These are phyloP conservation scores for Gnaphalium uliginosum DNA, from an alignment of 129 eudicot species.

Conservation along the genomic window DNA sequence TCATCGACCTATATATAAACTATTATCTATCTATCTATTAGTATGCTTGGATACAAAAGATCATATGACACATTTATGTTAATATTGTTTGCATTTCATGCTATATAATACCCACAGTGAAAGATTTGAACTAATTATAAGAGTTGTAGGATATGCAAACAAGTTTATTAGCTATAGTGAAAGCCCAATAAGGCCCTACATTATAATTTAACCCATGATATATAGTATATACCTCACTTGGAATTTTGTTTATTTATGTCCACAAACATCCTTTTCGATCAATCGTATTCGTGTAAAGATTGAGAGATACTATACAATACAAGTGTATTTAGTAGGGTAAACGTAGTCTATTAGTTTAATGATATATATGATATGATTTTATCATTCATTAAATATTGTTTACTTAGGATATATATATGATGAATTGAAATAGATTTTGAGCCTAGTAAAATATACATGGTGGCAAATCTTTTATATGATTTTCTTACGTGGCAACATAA, in stretches of 20 bases:
- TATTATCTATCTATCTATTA: not conserved
- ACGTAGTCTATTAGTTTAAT: slow-evolving; percentile 25
- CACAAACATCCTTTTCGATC: slow-evolving; percentile 35
- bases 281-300: not conserved
- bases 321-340: slow-evolving; percentile 23
- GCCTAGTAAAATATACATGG: slow-evolving; percentile 35
- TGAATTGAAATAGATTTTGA: slow-evolving; percentile 8
- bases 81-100: not conserved
- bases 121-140: not conserved
- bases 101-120: not conserved
- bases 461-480: slow-evolving; percentile 33
- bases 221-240: not conserved
- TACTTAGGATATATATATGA: slow-evolving; percentile 15
- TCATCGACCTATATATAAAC: too few species aligned
- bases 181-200: not conserved
- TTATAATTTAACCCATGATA: too few species aligned
- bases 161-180: not conserved
- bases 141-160: not conserved
- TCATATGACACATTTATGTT: not conserved
- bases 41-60: not conserved
- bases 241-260: slow-evolving; percentile 22
- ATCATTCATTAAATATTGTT: slow-evolving; percentile 22
- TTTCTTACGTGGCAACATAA: slow-evolving; percentile 27
- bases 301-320: slow-evolving; percentile 26
- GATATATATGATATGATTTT: not conserved